Conservation (phyloP, 176 grass and related monocot species). For the Musa beccarii region DNA sequence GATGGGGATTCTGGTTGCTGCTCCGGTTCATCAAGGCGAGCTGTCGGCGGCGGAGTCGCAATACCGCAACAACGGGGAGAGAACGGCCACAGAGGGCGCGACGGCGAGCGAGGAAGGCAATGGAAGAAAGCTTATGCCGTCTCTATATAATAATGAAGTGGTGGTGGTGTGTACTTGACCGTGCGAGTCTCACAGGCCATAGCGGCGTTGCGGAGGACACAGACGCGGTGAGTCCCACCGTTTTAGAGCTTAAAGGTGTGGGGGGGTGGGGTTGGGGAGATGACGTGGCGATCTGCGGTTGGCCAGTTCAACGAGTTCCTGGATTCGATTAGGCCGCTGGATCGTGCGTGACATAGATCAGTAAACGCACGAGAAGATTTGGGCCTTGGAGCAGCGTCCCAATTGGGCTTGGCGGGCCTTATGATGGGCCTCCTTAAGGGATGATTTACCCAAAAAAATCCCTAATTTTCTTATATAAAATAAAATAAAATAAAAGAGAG, state of each 20-base stretch:
- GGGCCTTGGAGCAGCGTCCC: background rate
- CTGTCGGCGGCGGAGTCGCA: background rate
- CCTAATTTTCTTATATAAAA: no score
- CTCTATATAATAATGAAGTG: no score
- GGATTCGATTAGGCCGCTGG: background rate
- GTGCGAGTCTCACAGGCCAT: no score
- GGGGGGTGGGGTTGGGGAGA: background rate
- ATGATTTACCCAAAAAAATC: no score
- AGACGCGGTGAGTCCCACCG: background rate
- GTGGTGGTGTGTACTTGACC: no score
- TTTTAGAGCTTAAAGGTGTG: background rate
- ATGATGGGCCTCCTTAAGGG: no score
- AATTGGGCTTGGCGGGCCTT: no score
- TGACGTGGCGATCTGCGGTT: background rate
- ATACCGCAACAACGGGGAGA: background rate
- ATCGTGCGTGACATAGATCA: background rate
- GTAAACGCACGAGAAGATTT: background rate
- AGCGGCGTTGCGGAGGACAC: background rate
- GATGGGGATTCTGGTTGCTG: constrained; percentile 3
- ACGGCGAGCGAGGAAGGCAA: no score
- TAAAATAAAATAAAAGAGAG: no score
- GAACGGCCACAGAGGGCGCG: no score
- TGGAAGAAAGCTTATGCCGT: background rate
- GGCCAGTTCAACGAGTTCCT: background rate
- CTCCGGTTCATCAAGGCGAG: constrained; percentile 4